Evolutionary conservation across 2,329 filamentous ascomycete species (phyloP).

Genomic region (Ascochyta lentis): DNA sequence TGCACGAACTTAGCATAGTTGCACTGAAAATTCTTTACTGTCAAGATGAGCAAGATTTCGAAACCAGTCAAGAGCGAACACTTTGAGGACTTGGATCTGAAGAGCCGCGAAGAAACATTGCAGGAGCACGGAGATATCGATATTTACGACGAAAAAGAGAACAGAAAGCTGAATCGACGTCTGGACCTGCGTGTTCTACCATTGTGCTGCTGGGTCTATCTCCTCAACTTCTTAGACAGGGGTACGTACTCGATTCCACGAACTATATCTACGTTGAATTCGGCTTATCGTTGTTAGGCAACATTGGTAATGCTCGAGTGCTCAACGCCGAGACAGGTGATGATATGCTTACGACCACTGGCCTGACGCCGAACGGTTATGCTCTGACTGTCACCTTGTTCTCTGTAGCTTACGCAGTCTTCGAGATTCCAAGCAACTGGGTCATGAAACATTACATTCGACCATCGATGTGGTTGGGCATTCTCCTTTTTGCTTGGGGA

Average conservation of each 20-base stretch:
- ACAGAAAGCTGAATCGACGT: slow-evolving; percentile 2
- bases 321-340: slow-evolving; percentile 66
- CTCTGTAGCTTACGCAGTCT: slow-evolving; percentile 45
- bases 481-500: slow-evolving; percentile 58
- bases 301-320: slow-evolving; percentile 66
- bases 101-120: background rate
- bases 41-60: background rate
- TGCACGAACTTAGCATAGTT: background rate
- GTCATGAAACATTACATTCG: slow-evolving; percentile 63
- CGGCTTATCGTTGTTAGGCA: slow-evolving; percentile 55
- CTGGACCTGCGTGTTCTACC: slow-evolving; percentile 67
- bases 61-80: slow-evolving; percentile 4
- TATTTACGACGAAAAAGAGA: slow-evolving; percentile 3
- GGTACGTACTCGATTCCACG: background rate
- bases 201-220: slow-evolving; percentile 68
- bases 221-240: slow-evolving; percentile 67
- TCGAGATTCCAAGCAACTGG: slow-evolving; percentile 64
- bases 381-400: slow-evolving; percentile 39
- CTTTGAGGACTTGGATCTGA: slow-evolving; percentile 1
- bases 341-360: slow-evolving; percentile 67
- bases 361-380: slow-evolving; percentile 67
- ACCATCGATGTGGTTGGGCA: slow-evolving; percentile 46
- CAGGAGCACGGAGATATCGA: slow-evolving; percentile 3
- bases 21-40: background rate
- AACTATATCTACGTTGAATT: background rate